Conservation (phyloP, 352 stramenopile species). For the Phytophthora sansomeana region DNA sequence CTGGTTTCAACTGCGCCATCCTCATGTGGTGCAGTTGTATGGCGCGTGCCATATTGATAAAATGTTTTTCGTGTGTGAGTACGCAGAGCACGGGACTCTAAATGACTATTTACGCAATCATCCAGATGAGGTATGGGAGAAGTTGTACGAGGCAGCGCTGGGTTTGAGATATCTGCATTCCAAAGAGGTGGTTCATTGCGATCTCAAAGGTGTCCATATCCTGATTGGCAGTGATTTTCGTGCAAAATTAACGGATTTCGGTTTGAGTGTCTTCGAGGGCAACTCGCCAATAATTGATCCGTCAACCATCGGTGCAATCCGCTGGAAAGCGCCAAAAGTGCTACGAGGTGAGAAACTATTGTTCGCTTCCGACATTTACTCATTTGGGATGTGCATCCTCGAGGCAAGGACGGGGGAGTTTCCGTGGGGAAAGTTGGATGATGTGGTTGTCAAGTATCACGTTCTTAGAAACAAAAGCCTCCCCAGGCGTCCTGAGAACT, state of each 20-base stretch:
- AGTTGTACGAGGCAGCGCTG: conserved; percentile 33
- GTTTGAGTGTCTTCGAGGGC: conserved; percentile 5
- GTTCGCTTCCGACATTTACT: conserved; percentile 35
- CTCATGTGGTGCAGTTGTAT: conserved; percentile 11
- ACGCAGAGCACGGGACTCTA: conserved; percentile 8
- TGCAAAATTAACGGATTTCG: conserved; percentile 26
- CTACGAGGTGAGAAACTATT: not conserved
- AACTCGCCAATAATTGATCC: not conserved
- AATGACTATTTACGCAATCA: conserved; percentile 5
- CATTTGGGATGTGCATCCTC: conserved; percentile 24
- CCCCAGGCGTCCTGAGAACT: conserved; percentile 14
- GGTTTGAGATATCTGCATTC: conserved; percentile 63
- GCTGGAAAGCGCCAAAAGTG: not conserved
- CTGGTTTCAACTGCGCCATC: conserved; percentile 22
- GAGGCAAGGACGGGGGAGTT: conserved; percentile 12
- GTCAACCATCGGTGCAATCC: conserved; percentile 40
- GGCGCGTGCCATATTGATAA: conserved; percentile 4
- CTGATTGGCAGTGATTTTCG: conserved; percentile 18
- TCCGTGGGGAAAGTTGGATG: conserved; percentile 12
- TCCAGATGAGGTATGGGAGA: conserved; percentile 12
- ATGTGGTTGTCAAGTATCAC: conserved; percentile 3
- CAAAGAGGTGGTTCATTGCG: conserved; percentile 63
- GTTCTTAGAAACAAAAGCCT: not conserved
- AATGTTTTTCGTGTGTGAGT: conserved; percentile 26
- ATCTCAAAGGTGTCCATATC: conserved; percentile 57